Evolutionary conservation across 129 eudicot species (phyloP), one percentile per base, ranked within the genome.

Genomic region (Calendula officinalis): DNA sequence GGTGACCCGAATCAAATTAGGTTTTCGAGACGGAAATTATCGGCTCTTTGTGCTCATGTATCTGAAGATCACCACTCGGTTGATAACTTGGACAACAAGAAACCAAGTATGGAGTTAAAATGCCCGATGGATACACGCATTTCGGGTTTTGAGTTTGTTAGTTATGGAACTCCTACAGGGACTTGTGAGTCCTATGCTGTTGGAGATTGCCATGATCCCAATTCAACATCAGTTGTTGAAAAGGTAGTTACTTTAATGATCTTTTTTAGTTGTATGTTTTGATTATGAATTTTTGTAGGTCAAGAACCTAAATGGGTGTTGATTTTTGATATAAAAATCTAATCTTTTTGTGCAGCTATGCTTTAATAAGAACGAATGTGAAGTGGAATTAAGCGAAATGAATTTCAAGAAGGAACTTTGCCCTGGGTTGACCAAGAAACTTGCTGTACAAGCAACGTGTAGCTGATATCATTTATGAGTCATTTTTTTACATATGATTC

Each of bases 1-100:
- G 99, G 99, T 69, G 99, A 94, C 77, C 97, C 97, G 13, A 79
- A 88, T 49, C 83, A 86, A 46, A 86, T 94, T 62, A 78, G 79
- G 35, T 86, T 94, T 62, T 80, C 95, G 5, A 86, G 55, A 58
- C 70, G 99, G 37, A 89, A 79, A 64, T 51, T 78, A 66, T 74
- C 91, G 0, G 37, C 82, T 49, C 60, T 75, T 22, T 92, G 98
- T 66, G 78, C 74, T 52, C 80, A 82, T 43, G 73, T 86, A 4
- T 82, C 95, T 0, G 88, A 90, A 73, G 88, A 90, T 69, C 91
- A 83, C 55, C 97, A 95, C 16, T 68, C 95, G 3, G 73, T 83
- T 13, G 72, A 49, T 38, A 48, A 65, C 56, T 56, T 70, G 73
- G 66, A 73, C 35, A 60, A 68, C 10, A 65, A 30, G 56, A 81